Evolutionary conservation across 371 early-diverging fungal genomes (phyloP), one percentile per base, ranked within the genome.

Genomic region (Batrachochytrium dendrobatidis): DNA sequence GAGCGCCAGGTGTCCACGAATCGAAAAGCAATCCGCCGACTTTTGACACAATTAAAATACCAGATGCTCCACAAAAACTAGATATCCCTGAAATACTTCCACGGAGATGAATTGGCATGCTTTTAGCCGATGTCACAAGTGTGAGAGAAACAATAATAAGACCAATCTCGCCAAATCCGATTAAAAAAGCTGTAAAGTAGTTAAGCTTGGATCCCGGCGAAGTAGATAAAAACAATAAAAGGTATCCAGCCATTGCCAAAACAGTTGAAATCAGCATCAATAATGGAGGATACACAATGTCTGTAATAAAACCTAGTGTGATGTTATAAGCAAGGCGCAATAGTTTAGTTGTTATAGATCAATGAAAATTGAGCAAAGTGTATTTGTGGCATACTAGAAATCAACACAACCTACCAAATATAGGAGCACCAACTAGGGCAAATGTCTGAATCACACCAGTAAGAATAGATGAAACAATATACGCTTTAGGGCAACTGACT

Each of bases 161-260:
- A 54, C 87, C 91, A 56, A 86, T 86, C 66, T 88, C 82, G 22
- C 85, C 87, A 43, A 84, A 61, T 7, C 89, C 89, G 30, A 85
- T 67, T 35, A 90, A 58, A 20, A 71, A 68, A 22, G 85, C 78
- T 56, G 73, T 75, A 2, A 71, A 69, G 55, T 71, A 77, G 55
- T 81, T 76, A 10, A 76, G 56, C 17, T 70, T 68, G 28, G 70
- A 59, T 1, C 78, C 76, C 8, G 91, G 89, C 46, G 80, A 74
- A 10, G 61, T 43, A 0, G 76, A 71, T 60, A 83, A 72, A 6
- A 77, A 79, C 65, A 88, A 75, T 3, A 82, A 72, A 17, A 84
- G 59, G 58, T 82, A 86, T 0, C 86, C 65, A 17, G 66, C 77
- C 22, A 67, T 48, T 0, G 80, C 83, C n/a, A 86, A 77, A 24